Conservation (phyloP, 2,329 filamentous ascomycete genomes). For the Zymoseptoria crescenta region DNA sequence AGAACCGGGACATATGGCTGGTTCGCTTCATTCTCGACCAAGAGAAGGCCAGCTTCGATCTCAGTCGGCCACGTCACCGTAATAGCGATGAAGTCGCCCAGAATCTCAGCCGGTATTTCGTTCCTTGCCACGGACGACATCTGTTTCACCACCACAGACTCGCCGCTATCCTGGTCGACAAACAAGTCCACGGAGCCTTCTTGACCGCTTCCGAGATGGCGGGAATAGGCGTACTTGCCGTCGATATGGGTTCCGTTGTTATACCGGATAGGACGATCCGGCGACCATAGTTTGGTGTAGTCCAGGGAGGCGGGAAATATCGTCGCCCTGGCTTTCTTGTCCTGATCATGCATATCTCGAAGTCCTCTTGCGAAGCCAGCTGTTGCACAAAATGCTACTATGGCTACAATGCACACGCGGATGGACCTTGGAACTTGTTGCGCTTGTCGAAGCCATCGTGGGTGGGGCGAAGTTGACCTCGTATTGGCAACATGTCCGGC, state of each 20-base stretch:
- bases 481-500: background rate
- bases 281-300: background rate
- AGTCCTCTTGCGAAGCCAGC: conserved; percentile 7
- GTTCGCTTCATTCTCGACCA: background rate
- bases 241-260: conserved; percentile 7
- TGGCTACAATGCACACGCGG: background rate
- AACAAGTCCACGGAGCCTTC: conserved; percentile 14
- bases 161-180: conserved; percentile 3
- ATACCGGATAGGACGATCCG: conserved; percentile 4
- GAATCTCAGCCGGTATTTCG: background rate
- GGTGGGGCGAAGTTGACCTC: background rate
- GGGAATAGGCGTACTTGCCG: conserved; percentile 7
- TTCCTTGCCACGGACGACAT: conserved; percentile 8
- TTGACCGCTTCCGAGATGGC: conserved; percentile 9
- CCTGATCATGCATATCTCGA: conserved; percentile 10
- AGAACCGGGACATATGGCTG: conserved; percentile 8
- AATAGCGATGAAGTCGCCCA: conserved; percentile 1
- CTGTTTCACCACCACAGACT: conserved; percentile 11
- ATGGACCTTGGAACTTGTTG: background rate
- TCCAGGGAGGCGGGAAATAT: conserved; percentile 3
- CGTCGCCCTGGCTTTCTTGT: conserved; percentile 9
- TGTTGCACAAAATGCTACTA: conserved; percentile 1
- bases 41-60: conserved; percentile 12
- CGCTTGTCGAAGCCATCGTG: background rate
- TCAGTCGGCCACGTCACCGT: conserved; percentile 15